A percentile compares a stretch with the other conserved stretches of the same genome.
These are phyloP conservation scores for Artemisia princeps DNA, from an alignment of 140 eudicot species.

Conservation along the genomic window DNA sequence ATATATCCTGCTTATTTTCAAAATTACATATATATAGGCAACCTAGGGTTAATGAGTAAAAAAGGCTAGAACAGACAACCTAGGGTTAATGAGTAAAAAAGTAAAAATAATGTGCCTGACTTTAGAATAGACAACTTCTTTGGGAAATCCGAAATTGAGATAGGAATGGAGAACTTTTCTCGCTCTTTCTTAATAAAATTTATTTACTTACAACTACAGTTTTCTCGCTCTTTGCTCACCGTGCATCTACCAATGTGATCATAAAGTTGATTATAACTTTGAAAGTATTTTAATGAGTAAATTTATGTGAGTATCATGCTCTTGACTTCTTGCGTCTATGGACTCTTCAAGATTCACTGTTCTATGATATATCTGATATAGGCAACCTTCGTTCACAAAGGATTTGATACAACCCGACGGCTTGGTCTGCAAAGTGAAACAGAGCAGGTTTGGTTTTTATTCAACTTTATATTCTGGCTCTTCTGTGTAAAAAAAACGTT, in stretches of 20 bases:
- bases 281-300: background rate
- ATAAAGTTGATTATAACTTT: background rate
- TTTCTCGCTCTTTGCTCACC: background rate
- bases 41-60: background rate
- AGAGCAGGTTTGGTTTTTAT: slow-evolving; percentile 51
- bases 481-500: background rate
- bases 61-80: too few species aligned
- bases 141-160: background rate
- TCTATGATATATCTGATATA: slow-evolving; percentile 30
- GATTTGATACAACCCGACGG: slow-evolving; percentile 84
- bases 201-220: too few species aligned
- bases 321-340: slow-evolving; percentile 10
- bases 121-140: background rate
- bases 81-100: background rate
- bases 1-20: background rate
- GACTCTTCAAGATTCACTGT: slow-evolving; percentile 2
- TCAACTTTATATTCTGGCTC: slow-evolving; percentile 8
- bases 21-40: too few species aligned
- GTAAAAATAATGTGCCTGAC: background rate
- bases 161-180: slow-evolving; percentile 1
- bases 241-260: background rate
- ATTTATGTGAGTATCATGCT: slow-evolving; percentile 22
- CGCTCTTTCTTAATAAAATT: background rate
- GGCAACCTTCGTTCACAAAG: slow-evolving; percentile 91
- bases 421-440: slow-evolving; percentile 80